Conservation (phyloP, 352 stramenopile genomes). For the Globisporangium cylindrosporum region DNA sequence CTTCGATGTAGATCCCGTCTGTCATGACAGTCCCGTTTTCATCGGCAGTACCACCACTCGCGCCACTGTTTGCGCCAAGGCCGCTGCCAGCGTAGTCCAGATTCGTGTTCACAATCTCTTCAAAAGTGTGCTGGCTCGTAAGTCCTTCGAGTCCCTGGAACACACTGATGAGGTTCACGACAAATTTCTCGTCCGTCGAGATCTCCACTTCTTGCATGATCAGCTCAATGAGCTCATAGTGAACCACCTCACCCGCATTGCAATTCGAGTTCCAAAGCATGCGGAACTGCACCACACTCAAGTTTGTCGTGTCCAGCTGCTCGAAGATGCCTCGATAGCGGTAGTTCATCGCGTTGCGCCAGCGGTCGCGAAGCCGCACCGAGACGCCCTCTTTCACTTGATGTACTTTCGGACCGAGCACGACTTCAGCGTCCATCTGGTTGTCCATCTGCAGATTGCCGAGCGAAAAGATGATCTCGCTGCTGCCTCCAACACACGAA, state of each 20-base stretch:
- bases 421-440: slow-evolving; percentile 85
- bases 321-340: slow-evolving; percentile 81
- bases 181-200: slow-evolving; percentile 89
- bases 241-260: slow-evolving; percentile 72
- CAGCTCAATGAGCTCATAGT: slow-evolving; percentile 86
- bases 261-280: slow-evolving; percentile 86
- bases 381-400: slow-evolving; percentile 85
- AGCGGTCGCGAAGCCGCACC: slow-evolving; percentile 79
- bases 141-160: slow-evolving; percentile 84
- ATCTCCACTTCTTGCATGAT: slow-evolving; percentile 88
- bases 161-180: slow-evolving; percentile 87
- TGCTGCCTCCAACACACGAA: slow-evolving; percentile 72
- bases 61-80: slow-evolving; percentile 20
- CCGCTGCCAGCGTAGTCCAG: slow-evolving; percentile 48
- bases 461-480: slow-evolving; percentile 76
- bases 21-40: slow-evolving; percentile 22
- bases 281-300: slow-evolving; percentile 81
- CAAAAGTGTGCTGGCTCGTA: slow-evolving; percentile 69
- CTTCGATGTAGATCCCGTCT: slow-evolving; percentile 85
- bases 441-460: slow-evolving; percentile 90
- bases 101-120: slow-evolving; percentile 78
- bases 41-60: slow-evolving; percentile 20
- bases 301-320: slow-evolving; percentile 59
- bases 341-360: slow-evolving; percentile 82
- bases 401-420: slow-evolving; percentile 79